A percentile compares a stretch with the other conserved stretches of the same genome.
phyloP scores from a whole-genome alignment of 495 filamentous ascomycete species.

The Xylaria grammica region DNA sequence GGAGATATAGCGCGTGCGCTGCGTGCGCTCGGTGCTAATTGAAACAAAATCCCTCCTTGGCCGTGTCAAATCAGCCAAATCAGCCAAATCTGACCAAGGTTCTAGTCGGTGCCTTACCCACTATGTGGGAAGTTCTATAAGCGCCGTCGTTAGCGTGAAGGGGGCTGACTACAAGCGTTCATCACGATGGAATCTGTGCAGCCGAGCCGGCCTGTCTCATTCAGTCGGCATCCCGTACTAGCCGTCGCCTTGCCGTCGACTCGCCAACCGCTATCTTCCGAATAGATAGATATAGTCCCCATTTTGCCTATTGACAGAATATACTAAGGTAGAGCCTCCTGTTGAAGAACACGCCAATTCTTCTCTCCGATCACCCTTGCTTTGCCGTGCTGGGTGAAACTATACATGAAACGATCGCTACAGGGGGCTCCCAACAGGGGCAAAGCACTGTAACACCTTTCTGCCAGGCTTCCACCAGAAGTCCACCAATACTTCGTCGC shows the following conservation, averaged over 20 bases:
- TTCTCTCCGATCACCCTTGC: slow-evolving; percentile 5
- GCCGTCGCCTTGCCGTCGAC: not conserved
- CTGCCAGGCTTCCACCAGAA: not conserved
- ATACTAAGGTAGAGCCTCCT: not conserved
- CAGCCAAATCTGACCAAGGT: not conserved
- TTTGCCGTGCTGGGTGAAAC: slow-evolving; percentile 15
- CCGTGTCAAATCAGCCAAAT: not conserved
- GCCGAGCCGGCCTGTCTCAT: not conserved
- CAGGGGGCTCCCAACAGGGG: slow-evolving; percentile 14
- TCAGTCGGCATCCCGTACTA: not conserved
- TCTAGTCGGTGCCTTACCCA: not conserved
- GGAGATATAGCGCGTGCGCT: not conserved
- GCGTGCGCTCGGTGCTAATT: not conserved
- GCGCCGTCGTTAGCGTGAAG: not conserved
- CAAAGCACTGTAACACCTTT: not conserved
- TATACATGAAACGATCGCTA: slow-evolving; percentile 21
- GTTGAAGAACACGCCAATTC: not conserved
- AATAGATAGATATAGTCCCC: not conserved
- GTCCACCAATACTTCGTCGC: slow-evolving; percentile 27
- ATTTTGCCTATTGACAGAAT: not conserved
- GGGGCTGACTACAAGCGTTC: too few relatives aligned
- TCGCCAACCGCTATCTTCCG: not conserved
- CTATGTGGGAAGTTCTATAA: not conserved
- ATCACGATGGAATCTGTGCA: not conserved
- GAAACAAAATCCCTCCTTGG: not conserved